These are phyloP conservation scores for Agrocybe praecox DNA, from an alignment of 768 basidiomycete species.

Conservation along the genomic window DNA sequence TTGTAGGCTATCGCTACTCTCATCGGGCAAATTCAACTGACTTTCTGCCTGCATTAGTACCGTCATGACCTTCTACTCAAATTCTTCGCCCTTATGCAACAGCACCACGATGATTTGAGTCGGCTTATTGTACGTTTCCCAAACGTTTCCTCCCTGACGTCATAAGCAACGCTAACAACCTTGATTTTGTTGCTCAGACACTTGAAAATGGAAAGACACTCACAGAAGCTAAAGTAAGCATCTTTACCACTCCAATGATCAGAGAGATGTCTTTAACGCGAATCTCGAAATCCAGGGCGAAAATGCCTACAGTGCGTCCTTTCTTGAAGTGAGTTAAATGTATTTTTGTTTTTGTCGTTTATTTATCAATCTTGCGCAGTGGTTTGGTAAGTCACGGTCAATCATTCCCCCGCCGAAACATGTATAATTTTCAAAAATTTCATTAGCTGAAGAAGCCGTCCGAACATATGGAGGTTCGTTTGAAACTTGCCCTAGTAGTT, in stretches of 20 bases:
- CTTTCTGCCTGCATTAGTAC: slow-evolving; percentile 40
- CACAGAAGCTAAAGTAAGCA: slow-evolving; percentile 71
- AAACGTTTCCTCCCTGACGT: slow-evolving; percentile 21
- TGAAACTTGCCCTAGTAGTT: neutral
- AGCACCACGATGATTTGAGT: slow-evolving; percentile 85
- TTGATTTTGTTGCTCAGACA: slow-evolving; percentile 50
- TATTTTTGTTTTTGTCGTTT: neutral
- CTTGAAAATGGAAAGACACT: slow-evolving; percentile 96
- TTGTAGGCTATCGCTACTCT: neutral
- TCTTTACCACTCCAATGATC: neutral
- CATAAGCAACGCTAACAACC: slow-evolving; percentile 16
- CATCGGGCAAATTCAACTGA: neutral
- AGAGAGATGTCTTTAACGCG: slow-evolving; percentile 1
- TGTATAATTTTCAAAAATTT: slow-evolving; percentile 6
- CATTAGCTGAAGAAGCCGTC: slow-evolving; percentile 86
- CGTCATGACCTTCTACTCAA: slow-evolving; percentile 86
- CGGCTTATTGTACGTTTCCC: slow-evolving; percentile 72
- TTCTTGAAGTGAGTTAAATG: slow-evolving; percentile 62
- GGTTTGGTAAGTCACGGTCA: slow-evolving; percentile 64
- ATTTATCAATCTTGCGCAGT: slow-evolving; percentile 41
- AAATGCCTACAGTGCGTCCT: slow-evolving; percentile 82
- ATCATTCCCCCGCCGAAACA: neutral
- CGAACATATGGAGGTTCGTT: slow-evolving; percentile 83
- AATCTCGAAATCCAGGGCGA: slow-evolving; percentile 60
- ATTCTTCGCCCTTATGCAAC: slow-evolving; percentile 75